These are phyloP conservation scores for Daldinia bambusicola DNA, from an alignment of 495 filamentous ascomycete species.

Conservation along the genomic window DNA sequence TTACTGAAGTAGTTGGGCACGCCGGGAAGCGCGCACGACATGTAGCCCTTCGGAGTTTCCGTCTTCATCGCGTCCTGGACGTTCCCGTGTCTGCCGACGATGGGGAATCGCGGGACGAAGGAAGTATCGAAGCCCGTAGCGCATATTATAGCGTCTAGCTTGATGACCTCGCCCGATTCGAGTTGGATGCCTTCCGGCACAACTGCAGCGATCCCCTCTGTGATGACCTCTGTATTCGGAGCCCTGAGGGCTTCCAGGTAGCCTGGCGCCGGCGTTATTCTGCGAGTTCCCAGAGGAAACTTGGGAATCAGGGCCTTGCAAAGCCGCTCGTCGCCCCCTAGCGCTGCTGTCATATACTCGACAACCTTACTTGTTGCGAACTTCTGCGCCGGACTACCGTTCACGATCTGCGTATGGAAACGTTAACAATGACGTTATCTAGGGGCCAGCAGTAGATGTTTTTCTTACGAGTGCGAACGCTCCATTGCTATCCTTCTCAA, in stretches of 20 bases:
- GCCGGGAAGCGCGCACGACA: constrained; percentile 57
- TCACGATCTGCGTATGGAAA: constrained; percentile 47
- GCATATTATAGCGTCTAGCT: constrained; percentile 73
- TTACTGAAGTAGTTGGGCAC: constrained; percentile 63
- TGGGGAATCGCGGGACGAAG: constrained; percentile 69
- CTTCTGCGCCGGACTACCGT: constrained; percentile 47
- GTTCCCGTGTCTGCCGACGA: constrained; percentile 64
- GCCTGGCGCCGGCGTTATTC: constrained; percentile 74
- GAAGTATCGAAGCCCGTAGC: constrained; percentile 75
- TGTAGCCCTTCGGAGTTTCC: constrained; percentile 55
- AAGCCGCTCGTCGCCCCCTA: constrained; percentile 47
- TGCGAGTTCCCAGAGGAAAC: constrained; percentile 71
- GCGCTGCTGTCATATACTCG: constrained; percentile 45
- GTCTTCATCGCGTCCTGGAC: constrained; percentile 55
- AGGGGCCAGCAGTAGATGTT: background rate
- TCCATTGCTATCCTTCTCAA: constrained; percentile 42
- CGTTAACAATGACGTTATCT: constrained; percentile 25
- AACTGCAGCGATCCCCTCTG: constrained; percentile 65
- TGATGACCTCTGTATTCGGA: constrained; percentile 69
- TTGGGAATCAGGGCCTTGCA: constrained; percentile 69
- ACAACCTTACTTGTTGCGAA: constrained; percentile 40
- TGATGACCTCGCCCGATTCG: constrained; percentile 62
- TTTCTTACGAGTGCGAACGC: constrained; percentile 45
- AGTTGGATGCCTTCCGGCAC: constrained; percentile 69
- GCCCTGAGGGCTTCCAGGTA: constrained; percentile 72